Evolutionary conservation across 129 eudicot species (phyloP).

Genomic region (Deinandra increscens): DNA sequence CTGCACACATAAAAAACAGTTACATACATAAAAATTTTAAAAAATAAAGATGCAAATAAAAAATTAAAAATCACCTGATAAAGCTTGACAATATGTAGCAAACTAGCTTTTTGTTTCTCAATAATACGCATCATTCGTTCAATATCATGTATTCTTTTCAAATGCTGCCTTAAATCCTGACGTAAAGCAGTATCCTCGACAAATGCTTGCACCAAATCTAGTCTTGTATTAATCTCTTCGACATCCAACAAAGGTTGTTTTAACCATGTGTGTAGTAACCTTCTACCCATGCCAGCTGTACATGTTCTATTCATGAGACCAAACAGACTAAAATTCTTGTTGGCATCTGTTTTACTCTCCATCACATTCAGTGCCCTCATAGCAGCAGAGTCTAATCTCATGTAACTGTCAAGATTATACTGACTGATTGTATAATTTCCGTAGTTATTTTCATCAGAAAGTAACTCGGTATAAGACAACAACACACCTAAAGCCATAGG

Average conservation of each 20-base stretch:
- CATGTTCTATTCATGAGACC: conserved; percentile 96
- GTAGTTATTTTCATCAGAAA: conserved; percentile 81
- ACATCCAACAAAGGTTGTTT: conserved; percentile 91
- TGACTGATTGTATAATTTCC: conserved; percentile 54
- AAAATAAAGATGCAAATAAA: conserved; percentile 7
- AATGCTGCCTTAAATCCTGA: conserved; percentile 80
- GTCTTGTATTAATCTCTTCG: conserved; percentile 61
- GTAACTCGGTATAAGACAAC: conserved; percentile 78
- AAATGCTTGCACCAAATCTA: conserved; percentile 93
- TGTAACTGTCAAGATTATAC: conserved; percentile 69
- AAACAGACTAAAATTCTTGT: conserved; percentile 87
- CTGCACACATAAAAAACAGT: conserved; percentile 44
- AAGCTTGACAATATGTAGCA: conserved; percentile 82
- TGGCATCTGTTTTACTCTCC: conserved; percentile 97
- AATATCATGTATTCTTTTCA: conserved; percentile 86
- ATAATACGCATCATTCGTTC: conserved; percentile 68
- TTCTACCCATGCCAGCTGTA: conserved; percentile 96
- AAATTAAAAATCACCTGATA: conserved; percentile 95
- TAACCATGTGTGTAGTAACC: conserved; percentile 90
- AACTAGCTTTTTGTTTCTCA: conserved; percentile 65
- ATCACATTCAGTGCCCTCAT: conserved; percentile 91
- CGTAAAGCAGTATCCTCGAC: conserved; percentile 90
- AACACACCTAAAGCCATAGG: conserved; percentile 69
- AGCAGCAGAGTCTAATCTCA: conserved; percentile 99
- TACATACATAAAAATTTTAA: background rate